A percentile compares a stretch with the other conserved stretches of the same genome.
These are phyloP conservation scores for Eugenia klotzschiana DNA, from an alignment of 441 rosid genomes.

Conservation along the genomic window DNA sequence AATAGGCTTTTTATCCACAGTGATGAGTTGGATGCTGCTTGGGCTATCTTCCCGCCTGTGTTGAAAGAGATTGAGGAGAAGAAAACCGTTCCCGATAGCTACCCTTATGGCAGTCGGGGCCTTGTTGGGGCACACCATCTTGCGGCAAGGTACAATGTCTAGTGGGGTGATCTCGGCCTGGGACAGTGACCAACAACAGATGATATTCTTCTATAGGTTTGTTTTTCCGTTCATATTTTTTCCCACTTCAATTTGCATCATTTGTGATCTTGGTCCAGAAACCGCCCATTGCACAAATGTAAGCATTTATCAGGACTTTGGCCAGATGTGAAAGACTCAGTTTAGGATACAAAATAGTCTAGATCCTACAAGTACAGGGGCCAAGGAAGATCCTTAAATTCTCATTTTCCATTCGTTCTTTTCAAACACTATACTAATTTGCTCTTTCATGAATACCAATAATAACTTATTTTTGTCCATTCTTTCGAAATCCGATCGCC, in stretches of 20 bases:
- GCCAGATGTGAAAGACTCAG: not conserved
- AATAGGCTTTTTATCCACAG: conserved; percentile 80
- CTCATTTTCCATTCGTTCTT: not conserved
- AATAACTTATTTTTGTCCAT: not conserved
- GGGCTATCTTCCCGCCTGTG: conserved; percentile 69
- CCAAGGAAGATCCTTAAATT: not conserved
- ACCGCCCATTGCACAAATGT: not conserved
- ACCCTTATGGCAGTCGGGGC: conserved; percentile 82
- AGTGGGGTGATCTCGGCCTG: conserved; percentile 67
- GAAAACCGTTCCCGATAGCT: conserved; percentile 48
- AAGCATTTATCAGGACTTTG: not conserved
- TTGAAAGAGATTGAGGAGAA: conserved; percentile 66
- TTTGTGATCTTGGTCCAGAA: not conserved
- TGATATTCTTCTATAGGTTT: not conserved
- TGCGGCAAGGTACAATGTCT: conserved; percentile 71
- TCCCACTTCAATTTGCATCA: not conserved
- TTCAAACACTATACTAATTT: not conserved
- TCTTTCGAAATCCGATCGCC: not conserved
- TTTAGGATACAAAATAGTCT: not conserved
- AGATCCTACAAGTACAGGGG: not conserved
- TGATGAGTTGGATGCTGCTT: conserved; percentile 88
- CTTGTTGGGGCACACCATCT: conserved; percentile 84
- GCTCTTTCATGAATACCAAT: not conserved
- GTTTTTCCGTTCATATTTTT: not conserved
- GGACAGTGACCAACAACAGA: conserved; percentile 11